A percentile compares a stretch with the other conserved stretches of the same genome.
Conservation (phyloP, 1,139 yeast species). For the Magnusiomyces sp. region DNA sequence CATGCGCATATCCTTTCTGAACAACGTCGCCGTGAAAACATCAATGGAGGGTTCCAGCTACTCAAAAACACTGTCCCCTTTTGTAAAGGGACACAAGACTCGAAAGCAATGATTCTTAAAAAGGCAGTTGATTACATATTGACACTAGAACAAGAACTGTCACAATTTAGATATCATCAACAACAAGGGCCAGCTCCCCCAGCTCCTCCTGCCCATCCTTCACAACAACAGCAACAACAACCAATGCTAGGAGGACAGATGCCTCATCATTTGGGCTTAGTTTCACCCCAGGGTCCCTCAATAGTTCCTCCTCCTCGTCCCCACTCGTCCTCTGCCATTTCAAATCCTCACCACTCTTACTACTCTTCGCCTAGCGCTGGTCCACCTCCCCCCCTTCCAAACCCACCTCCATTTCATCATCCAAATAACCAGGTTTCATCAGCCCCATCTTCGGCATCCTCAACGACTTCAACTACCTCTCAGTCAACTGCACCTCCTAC, state of each 20-base stretch:
- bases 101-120: conserved; percentile 52
- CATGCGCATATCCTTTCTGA: conserved; percentile 38
- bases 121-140: conserved; percentile 80
- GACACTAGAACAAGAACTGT: conserved; percentile 29
- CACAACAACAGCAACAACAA: conserved; percentile 11
- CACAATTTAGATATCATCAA: conserved; percentile 16
- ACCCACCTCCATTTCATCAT: conserved; percentile 3
- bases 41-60: conserved; percentile 38
- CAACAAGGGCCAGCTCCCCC: conserved; percentile 8
- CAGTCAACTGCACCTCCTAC: not conserved
- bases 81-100: conserved; percentile 36
- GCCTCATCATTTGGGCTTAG: conserved; percentile 2
- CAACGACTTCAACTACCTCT: conserved; percentile 1
- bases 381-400: conserved; percentile 2
- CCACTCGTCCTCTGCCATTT: no score
- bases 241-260: conserved; percentile 1
- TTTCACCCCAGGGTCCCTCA: conserved; percentile 4
- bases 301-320: conserved; percentile 7
- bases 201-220: conserved; percentile 9
- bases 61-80: conserved; percentile 35
- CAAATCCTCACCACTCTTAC: conserved; percentile 6
- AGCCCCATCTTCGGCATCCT: not conserved
- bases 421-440: not conserved
- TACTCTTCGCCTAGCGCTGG: conserved; percentile 1
- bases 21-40: conserved; percentile 38